Evolutionary conservation across 2,329 filamentous ascomycete genomes (phyloP), one percentile per base, ranked within the genome.

Genomic region (Phyllachora maydis): DNA sequence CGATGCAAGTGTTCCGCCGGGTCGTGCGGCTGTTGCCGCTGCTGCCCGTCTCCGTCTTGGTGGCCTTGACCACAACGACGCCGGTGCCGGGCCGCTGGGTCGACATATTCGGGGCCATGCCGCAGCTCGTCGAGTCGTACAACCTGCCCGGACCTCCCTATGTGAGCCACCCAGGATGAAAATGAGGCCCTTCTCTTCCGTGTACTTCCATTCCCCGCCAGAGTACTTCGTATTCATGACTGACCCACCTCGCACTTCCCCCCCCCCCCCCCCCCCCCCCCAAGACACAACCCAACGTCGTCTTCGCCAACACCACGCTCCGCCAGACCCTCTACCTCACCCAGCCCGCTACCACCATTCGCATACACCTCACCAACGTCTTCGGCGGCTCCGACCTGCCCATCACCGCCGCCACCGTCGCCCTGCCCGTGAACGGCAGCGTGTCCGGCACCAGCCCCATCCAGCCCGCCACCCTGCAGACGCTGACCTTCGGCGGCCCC

Each of bases 291-390:
- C 46, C 42, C 21, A 42, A 49, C 4, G 41, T 49, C n/a, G 55
- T 65, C 5, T 71, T 74, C 37, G 45, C 48, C 21, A 61, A 73
- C 34, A 57, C 65, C 2, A 74, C 70, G 0, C 54, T 76, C 30
- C 65, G 70, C 3, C 70, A 76, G 41, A 75, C 69, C 0, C 39
- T 74, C 9, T 61, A 66, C 31, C 47, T 69, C 32, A 64, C 65
- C 6, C 51, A 69, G 4, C 56, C 52, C 2, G 56, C 60, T 3
- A 45, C 55, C 3, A 53, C 62, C 12, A 54, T 75, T 30, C 63
- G 70, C 7, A 43, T 76, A 17, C 60, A 64, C 21, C 51, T 76
- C 23, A 71, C 66, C 20, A 76, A 77, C 37, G 61, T 58, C 1
- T 75, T 76, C 32, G 68, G 71, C 3, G 40, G 52, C 2, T 64